phyloP scores from a whole-genome alignment of 495 filamentous ascomycete genomes.

The Penicillium daleae region DNA sequence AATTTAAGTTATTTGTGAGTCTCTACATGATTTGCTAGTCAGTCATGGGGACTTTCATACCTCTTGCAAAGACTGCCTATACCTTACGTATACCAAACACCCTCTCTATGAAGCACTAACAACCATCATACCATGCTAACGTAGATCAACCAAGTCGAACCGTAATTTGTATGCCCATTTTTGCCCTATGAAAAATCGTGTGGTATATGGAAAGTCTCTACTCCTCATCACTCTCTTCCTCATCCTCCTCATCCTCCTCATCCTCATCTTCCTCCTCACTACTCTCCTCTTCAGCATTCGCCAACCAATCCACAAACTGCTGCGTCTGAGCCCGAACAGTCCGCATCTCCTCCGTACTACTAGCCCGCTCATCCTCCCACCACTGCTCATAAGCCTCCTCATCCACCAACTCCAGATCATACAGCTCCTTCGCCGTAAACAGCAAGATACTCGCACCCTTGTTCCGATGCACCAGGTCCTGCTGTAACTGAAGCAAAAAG shows the following conservation, averaged over 20 bases:
- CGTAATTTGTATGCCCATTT: not conserved
- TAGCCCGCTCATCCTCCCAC: constrained; percentile 77
- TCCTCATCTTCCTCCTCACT: constrained; percentile 72
- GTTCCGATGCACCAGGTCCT: constrained; percentile 65
- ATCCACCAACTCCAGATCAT: constrained; percentile 82
- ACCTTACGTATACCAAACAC: too few species aligned
- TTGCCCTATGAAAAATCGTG: not conserved
- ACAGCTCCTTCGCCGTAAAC: constrained; percentile 76
- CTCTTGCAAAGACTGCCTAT: not conserved
- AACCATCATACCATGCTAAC: not conserved
- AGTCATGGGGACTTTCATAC: not conserved
- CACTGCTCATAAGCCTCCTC: constrained; percentile 86
- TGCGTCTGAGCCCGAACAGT: constrained; percentile 71
- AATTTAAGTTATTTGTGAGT: not conserved
- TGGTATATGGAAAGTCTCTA: constrained; percentile 13
- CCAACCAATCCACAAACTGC: constrained; percentile 84
- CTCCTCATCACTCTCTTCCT: constrained; percentile 35
- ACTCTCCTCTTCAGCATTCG: constrained; percentile 79
- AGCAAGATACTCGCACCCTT: constrained; percentile 71
- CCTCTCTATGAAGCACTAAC: too few species aligned
- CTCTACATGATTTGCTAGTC: not conserved
- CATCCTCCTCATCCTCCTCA: constrained; percentile 45
- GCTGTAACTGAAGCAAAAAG: constrained; percentile 79
- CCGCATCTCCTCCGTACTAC: constrained; percentile 65
- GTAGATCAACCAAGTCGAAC: not conserved